Base-by-base conservation (phyloP, 2,329 filamentous ascomycete species). In the Ophiostoma populinum region DNA sequence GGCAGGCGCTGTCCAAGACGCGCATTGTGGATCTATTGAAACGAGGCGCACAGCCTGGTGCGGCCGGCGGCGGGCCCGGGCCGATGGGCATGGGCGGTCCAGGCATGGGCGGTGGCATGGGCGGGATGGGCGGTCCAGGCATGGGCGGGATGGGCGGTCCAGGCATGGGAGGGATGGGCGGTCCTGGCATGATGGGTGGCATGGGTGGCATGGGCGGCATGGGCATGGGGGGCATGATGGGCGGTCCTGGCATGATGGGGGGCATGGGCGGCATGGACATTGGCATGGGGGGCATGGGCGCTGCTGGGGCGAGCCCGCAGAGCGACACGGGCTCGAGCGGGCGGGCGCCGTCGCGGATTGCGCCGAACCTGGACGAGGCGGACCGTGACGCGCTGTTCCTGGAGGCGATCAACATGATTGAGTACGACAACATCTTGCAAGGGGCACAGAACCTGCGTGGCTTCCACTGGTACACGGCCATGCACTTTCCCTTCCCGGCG, bases 401-500 rank as follows among this genome's bases (percentile, higher is more conserved):
- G 21, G 62, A 70, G 40, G 65, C 68, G 10, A 65, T 68, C 26
- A 57, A 61, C 41, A 69, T 70, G 60, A 55, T 74, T 18, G 69
- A 73, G 48, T 68, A 67, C 40, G 69, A 74, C 49, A 70, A 67
- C 40, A 46, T 65, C 24, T 60, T 73, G 16, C 64, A 70, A 41
- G 56, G 57, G 1, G 58, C 62, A 6, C 59, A 67, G 12, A 58
- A 52, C 32, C 51, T 74, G 4, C 58, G 58, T 12, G 58, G 63
- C 2, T 74, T 67, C 43, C 56, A 56, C 34, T 75, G 70, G 70
- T 74, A 68, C 46, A 68, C 65, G 0, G 57, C 62, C 43, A 63
- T 71, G 45, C 60, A 73, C 47, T 70, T 73, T 36, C 70, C 70
- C 7, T 62, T 75, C 41, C 68, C 67, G 2, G 69, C 66, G 1